A percentile compares a stretch with the other conserved stretches of the same genome.
These are phyloP conservation scores for Amanita fuliginea DNA, from an alignment of 768 basidiomycete genomes.

Conservation along the genomic window DNA sequence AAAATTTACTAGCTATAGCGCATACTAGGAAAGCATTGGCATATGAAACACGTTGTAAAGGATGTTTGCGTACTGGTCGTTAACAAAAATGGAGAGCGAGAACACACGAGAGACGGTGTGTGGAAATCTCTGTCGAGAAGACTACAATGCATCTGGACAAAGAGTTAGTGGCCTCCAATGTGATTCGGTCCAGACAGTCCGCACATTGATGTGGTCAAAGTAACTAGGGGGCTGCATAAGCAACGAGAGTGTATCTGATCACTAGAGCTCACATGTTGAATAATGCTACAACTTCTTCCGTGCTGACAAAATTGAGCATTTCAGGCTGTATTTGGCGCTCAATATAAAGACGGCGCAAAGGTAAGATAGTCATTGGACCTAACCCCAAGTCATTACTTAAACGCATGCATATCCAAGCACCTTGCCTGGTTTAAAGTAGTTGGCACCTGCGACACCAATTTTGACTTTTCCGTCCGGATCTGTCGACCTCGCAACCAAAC, in stretches of 20 bases:
- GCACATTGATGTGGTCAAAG: conserved; percentile 67
- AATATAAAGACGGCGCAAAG: conserved; percentile 72
- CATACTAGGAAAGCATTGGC: conserved; percentile 49
- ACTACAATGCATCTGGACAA: conserved; percentile 58
- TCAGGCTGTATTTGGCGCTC: conserved; percentile 89
- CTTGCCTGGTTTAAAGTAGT: conserved; percentile 88
- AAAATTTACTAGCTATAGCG: conserved; percentile 89
- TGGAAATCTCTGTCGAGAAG: conserved; percentile 84
- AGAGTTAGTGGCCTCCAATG: conserved; percentile 10
- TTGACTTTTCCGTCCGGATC: conserved; percentile 32
- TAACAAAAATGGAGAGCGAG: conserved; percentile 87
- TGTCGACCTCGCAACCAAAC: conserved; percentile 25
- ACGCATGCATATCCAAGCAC: conserved; percentile 3
- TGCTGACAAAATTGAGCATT: conserved; percentile 79
- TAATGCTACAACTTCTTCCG: conserved; percentile 83
- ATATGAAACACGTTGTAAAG: neutral
- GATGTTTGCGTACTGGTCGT: conserved; percentile 63
- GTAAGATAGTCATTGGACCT: conserved; percentile 86
- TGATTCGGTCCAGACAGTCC: conserved; percentile 14
- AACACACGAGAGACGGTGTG: conserved; percentile 88
- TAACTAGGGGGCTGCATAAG: conserved; percentile 31
- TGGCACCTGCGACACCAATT: conserved; percentile 73
- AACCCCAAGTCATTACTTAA: conserved; percentile 1
- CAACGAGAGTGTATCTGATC: conserved; percentile 5
- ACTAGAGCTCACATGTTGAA: conserved; percentile 69